Conservation (phyloP, 202 grass and related monocot genomes). For the Panicum hallii region DNA sequence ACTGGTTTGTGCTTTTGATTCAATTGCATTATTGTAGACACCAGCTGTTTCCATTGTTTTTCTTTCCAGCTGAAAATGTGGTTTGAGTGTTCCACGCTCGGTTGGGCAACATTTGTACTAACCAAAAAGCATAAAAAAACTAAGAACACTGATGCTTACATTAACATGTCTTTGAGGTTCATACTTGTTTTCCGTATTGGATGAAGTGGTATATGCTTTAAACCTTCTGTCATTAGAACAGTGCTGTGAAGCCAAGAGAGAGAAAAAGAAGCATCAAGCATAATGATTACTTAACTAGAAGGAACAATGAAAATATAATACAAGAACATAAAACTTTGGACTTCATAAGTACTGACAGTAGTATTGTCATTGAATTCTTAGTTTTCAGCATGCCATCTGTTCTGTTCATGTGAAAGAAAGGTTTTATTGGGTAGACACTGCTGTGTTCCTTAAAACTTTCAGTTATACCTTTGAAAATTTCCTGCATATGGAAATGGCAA, state of each 20-base stretch:
- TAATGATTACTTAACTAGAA: not conserved
- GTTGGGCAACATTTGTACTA: not conserved
- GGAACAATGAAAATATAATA: not conserved
- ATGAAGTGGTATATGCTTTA: not conserved
- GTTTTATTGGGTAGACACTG: not conserved
- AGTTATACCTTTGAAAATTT: not conserved
- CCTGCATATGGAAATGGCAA: not conserved
- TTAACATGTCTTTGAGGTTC: not conserved
- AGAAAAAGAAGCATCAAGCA: not conserved
- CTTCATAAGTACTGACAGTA: not conserved
- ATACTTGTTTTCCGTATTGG: not conserved
- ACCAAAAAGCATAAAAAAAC: conserved; percentile 27
- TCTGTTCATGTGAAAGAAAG: not conserved
- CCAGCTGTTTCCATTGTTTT: not conserved
- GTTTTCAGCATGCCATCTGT: not conserved
- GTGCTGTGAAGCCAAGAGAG: not conserved
- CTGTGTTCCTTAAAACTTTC: not conserved
- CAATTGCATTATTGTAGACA: conserved; percentile 19
- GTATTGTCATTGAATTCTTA: not conserved
- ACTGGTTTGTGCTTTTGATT: conserved; percentile 31
- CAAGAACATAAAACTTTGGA: not conserved
- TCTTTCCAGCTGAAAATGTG: conserved; percentile 14
- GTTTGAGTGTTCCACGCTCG: not conserved
- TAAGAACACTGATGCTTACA: not conserved
- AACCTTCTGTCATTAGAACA: not conserved